Conservation (phyloP, 208 protist genomes). For the Wallacemonas sp. region DNA sequence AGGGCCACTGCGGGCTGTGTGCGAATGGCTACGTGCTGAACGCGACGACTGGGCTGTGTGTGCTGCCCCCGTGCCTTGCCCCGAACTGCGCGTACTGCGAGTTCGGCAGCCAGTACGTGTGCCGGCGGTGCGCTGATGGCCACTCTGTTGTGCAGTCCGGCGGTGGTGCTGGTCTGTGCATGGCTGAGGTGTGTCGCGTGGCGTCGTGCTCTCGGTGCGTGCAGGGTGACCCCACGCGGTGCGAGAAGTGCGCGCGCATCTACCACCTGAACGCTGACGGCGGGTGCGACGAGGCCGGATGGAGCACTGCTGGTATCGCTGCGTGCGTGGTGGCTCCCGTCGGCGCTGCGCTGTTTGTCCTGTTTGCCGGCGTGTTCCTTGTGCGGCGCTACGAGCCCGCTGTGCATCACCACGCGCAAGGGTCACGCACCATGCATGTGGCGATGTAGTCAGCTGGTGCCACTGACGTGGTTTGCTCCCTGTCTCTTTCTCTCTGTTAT, state of each 20-base stretch:
- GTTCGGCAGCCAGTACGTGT: neutral
- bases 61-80: neutral
- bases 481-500: no score
- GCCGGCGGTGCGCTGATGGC: neutral
- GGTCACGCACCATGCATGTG: no score
- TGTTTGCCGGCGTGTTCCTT: neutral
- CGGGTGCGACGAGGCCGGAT: neutral
- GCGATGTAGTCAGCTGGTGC: no score
- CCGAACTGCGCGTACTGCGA: neutral
- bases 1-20: no score
- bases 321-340: neutral
- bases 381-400: no score
- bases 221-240: neutral
- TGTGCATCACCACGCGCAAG: conserved; percentile 36
- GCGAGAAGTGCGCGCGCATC: neutral
- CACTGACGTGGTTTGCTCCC: no score
- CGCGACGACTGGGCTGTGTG: neutral
- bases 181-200: neutral
- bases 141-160: neutral
- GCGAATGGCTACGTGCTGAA: neutral
- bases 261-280: neutral
- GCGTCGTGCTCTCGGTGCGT: neutral
- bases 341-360: neutral
- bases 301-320: neutral
- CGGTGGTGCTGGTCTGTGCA: neutral